Evolutionary conservation across 78 protist genomes (phyloP).

Genomic region (Cyanophora paradoxa): DNA sequence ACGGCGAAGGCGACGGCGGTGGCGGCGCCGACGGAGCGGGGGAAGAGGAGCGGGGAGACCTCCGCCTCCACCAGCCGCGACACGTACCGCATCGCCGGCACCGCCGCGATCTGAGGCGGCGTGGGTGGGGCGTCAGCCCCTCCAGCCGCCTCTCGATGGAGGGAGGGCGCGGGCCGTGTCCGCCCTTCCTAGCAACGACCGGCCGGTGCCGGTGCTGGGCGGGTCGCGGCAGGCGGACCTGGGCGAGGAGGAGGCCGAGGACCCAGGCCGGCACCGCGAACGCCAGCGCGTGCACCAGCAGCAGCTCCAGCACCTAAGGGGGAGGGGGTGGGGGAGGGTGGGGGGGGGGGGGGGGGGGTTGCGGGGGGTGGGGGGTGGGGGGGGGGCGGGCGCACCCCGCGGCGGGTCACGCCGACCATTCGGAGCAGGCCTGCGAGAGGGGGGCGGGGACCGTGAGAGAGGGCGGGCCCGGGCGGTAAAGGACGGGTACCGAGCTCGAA

Average conservation of each 20-base stretch:
- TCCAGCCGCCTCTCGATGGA: not conserved
- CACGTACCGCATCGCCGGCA: not conserved
- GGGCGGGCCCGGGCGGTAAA: too few relatives aligned
- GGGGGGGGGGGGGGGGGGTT: too few relatives aligned
- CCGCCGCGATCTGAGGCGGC: not conserved
- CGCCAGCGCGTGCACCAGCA: slow-evolving; percentile 61
- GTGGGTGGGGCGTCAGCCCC: not conserved
- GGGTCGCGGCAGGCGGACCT: not conserved
- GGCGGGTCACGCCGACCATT: slow-evolving; percentile 42
- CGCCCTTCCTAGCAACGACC: too few relatives aligned
- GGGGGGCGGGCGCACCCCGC: too few relatives aligned
- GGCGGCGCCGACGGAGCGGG: slow-evolving; percentile 38
- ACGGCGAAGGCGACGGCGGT: slow-evolving; percentile 58
- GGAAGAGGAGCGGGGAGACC: slow-evolving; percentile 3
- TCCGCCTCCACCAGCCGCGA: slow-evolving; percentile 12
- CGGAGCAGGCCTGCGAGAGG: slow-evolving; percentile 71
- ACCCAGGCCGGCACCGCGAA: slow-evolving; percentile 78
- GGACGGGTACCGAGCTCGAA: slow-evolving; percentile 75
- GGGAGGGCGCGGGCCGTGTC: too few relatives aligned
- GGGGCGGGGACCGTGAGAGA: too few relatives aligned
- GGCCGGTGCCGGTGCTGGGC: not conserved
- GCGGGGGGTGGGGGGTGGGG: too few relatives aligned
- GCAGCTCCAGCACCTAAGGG: too few relatives aligned
- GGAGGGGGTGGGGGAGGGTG: too few relatives aligned
- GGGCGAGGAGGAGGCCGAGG: slow-evolving; percentile 62